Conservation (phyloP, 495 filamentous ascomycete genomes). For the Penicillium fimorum region DNA sequence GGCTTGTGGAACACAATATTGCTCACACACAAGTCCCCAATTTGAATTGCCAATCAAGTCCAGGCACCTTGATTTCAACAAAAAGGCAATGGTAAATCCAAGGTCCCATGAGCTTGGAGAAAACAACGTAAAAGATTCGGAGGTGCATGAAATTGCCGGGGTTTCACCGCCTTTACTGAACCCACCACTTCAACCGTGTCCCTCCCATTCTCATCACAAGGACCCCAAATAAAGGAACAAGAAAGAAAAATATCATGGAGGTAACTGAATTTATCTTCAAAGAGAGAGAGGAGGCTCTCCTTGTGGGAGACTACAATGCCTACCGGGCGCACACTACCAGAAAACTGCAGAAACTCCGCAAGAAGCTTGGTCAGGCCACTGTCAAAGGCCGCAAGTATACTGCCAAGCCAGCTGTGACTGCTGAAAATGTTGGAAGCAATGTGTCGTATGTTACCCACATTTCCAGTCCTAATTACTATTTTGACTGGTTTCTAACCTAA, state of each 20-base stretch:
- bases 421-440: conserved; percentile 73
- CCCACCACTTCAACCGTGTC: conserved; percentile 24
- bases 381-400: conserved; percentile 82
- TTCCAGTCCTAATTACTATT: background rate
- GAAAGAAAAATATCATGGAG: conserved; percentile 61
- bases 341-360: conserved; percentile 78
- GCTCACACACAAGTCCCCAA: background rate
- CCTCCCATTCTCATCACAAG: conserved; percentile 13
- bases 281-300: conserved; percentile 73
- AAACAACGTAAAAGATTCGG: conserved; percentile 25
- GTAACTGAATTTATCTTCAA: conserved; percentile 81
- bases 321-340: conserved; percentile 79
- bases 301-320: conserved; percentile 83
- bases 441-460: conserved; percentile 59
- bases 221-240: conserved; percentile 10
- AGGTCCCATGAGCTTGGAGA: conserved; percentile 6
- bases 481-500: conserved; percentile 1
- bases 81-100: background rate
- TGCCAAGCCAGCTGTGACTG: conserved; percentile 66
- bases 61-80: background rate
- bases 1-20: background rate
- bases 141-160: conserved; percentile 30
- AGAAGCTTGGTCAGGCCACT: conserved; percentile 77
- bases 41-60: background rate
- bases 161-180: conserved; percentile 30